Evolutionary conservation across 2,329 filamentous ascomycete genomes (phyloP), one percentile per base, ranked within the genome.

Genomic region (Leptographium wingfieldii): DNA sequence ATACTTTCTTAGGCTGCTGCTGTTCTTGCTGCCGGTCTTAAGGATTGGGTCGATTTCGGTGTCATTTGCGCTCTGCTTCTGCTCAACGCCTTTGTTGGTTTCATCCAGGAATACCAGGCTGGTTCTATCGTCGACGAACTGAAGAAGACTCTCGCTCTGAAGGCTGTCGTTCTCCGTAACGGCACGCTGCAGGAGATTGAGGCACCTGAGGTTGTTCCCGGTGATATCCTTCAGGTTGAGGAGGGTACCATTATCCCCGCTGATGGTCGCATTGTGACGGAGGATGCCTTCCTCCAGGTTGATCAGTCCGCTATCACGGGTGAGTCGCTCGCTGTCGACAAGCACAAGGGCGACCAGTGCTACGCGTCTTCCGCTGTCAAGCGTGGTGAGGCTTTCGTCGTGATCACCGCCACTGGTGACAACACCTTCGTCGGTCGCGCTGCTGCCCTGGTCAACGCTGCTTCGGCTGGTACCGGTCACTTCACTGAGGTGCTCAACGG

Each of bases 231-330:
- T 63, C 87, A 92, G 73, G 82, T 95, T 64, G 90, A 95, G 73
- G 90, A 95, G 81, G 91, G 90, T 75, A 92, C 89, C 64, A 95
- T 95, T 67, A 88, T 95, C 67, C 88, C 90, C 64, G 91, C 90
- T 66, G 91, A 96, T 73, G 90, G 90, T 67, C 86, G 86, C 66
- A 86, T 95, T 68, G 84, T 94, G 64, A 91, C 88, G 68, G 86
- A 92, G 67, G 85, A 86, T 71, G 87, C 88, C 63, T 91, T 90
- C 78, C 81, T 92, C 63, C 90, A 95, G 76, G 87, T 95, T 65
- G 90, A 96, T 74, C 91, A 95, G 78, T 95, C 90, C 62, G 85
- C 89, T 72, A 90, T 95, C 71, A 95, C 91, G 61, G 90, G 91
- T 67, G 90, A 96, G 76, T 95, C 91, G 65, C 84, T 95, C 62